These are phyloP conservation scores for Phoenix dactylifera DNA, from an alignment of 176 grass and related monocot genomes.

Conservation along the genomic window DNA sequence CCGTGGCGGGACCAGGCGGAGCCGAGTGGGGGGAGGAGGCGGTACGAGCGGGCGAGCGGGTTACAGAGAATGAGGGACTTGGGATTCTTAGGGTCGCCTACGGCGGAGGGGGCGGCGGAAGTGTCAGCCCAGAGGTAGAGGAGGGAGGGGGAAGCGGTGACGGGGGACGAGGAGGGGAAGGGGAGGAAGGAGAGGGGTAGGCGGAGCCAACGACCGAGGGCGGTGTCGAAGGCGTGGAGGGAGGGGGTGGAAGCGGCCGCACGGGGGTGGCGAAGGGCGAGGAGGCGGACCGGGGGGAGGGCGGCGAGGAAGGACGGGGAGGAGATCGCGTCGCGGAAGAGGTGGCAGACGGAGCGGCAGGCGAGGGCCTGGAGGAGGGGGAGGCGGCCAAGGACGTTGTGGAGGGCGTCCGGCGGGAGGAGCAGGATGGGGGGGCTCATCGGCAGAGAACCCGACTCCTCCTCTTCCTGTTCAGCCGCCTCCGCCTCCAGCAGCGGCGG, in stretches of 20 bases:
- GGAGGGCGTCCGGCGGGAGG: constrained; percentile 75
- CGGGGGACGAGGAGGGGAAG: constrained; percentile 67
- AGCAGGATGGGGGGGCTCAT: constrained; percentile 44
- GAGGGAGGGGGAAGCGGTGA: constrained; percentile 71
- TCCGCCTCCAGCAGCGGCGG: too few relatives aligned
- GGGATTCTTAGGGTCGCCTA: constrained; percentile 26
- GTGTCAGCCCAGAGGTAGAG: constrained; percentile 93
- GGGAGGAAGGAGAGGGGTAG: constrained; percentile 90
- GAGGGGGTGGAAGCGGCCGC: constrained; percentile 4
- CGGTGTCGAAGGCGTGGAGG: constrained; percentile 85
- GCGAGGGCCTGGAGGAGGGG: constrained; percentile 54
- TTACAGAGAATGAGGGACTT: constrained; percentile 93
- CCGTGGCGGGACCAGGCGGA: constrained; percentile 98
- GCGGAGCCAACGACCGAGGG: constrained; percentile 55
- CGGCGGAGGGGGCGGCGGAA: background rate
- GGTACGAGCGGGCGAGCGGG: constrained; percentile 60
- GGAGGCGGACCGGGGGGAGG: constrained; percentile 57
- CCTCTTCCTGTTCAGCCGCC: too few relatives aligned
- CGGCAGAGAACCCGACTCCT: constrained; percentile 1
- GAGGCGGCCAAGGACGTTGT: constrained; percentile 75
- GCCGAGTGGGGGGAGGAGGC: constrained; percentile 74
- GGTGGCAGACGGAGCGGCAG: constrained; percentile 58
- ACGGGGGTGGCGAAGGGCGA: constrained; percentile 64
- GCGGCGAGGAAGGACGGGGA: constrained; percentile 10
- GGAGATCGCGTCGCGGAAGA: constrained; percentile 52